Evolutionary conservation across 768 basidiomycete species (phyloP), one percentile per base, ranked within the genome.

Genomic region (Boletus vermiculosoides): DNA sequence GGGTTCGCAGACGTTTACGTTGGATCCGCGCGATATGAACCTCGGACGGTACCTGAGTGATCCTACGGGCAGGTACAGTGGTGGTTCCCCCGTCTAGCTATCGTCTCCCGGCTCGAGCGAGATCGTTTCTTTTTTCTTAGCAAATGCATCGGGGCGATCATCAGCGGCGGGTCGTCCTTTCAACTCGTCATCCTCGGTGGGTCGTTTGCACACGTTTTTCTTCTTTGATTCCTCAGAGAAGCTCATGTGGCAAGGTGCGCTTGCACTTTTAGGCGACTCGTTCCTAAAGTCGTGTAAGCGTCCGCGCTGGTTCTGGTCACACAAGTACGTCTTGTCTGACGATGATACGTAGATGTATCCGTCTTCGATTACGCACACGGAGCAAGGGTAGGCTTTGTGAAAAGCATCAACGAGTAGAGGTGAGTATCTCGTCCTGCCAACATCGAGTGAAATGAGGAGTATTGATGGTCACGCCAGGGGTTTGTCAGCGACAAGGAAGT

Each of bases 281-380:
- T 87, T 88, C 63, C 65, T 87, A 45, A 88, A 88, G 72, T 85
- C 82, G 11, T 88, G 87, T 84, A 57, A 66, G 83, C 41, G 8
- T 28, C 41, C 11, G 46, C 18, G 22, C 28, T 4, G 13, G 22
- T 37, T 39, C 3, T 8, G 37, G 22, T 41, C 20, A 15, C n/a
- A 25, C 15, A 36, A 36, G 4, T 44, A 1, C 18, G 33, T 7
- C 15, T 40, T 20, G 13, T 47, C 57, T 63, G 55, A 60, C 6
- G 42, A 22, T 10, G 46, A 40, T 15, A 23, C 28, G 30, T 54
- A 87, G 84, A 84, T 80, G 83, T 87, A 64, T 74, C 81, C 6
- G 74, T 80, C 25, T 88, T 79, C 63, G 86, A 87, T 67, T 84
- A 86, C 57, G 74, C 79, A 5, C 74, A 81, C 33, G 77, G 73